phyloP scores from a whole-genome alignment of 805 yeast genomes.

The Spathaspora girioi region DNA sequence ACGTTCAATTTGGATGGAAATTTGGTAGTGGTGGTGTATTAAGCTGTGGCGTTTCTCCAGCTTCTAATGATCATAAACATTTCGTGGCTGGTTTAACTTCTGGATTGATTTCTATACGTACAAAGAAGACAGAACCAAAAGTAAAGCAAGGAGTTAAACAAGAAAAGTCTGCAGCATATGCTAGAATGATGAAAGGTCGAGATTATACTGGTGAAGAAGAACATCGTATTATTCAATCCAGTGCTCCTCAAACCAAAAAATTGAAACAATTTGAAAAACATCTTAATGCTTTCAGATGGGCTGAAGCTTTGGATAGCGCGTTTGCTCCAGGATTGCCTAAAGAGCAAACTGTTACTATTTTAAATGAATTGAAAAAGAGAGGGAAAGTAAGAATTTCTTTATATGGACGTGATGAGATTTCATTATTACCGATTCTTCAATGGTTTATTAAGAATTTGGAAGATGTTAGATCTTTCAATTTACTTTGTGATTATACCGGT shows the following conservation, averaged over 20 bases:
- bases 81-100: slow-evolving; percentile 89
- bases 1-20: slow-evolving; percentile 95
- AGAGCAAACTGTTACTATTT: slow-evolving; percentile 76
- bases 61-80: slow-evolving; percentile 59
- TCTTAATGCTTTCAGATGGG: slow-evolving; percentile 85
- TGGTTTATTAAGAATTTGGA: slow-evolving; percentile 79
- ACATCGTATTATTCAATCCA: slow-evolving; percentile 60
- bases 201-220: slow-evolving; percentile 91
- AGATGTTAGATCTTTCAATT: slow-evolving; percentile 67
- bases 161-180: slow-evolving; percentile 59
- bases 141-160: slow-evolving; percentile 48
- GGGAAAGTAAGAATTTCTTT: slow-evolving; percentile 86
- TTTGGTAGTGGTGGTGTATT: slow-evolving; percentile 86
- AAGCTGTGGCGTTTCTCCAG: slow-evolving; percentile 86
- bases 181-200: slow-evolving; percentile 83
- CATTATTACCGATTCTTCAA: slow-evolving; percentile 78
- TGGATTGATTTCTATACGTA: slow-evolving; percentile 84
- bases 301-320: slow-evolving; percentile 88
- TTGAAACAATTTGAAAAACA: slow-evolving; percentile 79
- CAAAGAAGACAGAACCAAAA: slow-evolving; percentile 68
- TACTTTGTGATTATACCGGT: slow-evolving; percentile 66
- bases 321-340: slow-evolving; percentile 73
- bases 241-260: slow-evolving; percentile 50
- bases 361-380: slow-evolving; percentile 80
- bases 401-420: slow-evolving; percentile 77